Conservation (phyloP, 257 asterid genomes). For the Euphrasia confusa region DNA sequence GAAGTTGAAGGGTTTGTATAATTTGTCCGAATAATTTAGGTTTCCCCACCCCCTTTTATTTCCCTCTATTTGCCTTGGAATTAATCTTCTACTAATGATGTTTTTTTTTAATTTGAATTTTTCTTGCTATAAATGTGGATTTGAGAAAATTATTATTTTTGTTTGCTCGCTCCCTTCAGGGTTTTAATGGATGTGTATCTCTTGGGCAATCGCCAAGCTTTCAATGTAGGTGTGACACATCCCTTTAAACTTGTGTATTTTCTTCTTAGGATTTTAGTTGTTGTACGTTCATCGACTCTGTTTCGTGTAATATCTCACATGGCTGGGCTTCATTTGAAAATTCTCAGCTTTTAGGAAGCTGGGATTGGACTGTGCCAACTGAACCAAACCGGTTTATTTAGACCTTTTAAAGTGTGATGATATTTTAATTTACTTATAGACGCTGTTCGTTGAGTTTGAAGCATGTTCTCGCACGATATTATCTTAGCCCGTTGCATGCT, state of each 20-base stretch:
- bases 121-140: background rate
- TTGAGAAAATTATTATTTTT: conserved; percentile 14
- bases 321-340: conserved; percentile 27
- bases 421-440: conserved; percentile 9
- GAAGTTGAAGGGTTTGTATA: conserved; percentile 80
- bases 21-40: background rate
- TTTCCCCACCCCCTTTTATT: background rate
- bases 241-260: conserved; percentile 11
- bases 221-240: conserved; percentile 62
- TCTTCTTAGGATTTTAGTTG: background rate
- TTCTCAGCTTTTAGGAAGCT: conserved; percentile 82
- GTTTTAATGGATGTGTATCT: conserved; percentile 86
- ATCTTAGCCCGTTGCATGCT: background rate
- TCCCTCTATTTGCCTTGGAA: background rate
- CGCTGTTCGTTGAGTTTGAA: conserved; percentile 20
- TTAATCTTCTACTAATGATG: background rate
- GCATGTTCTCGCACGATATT: background rate
- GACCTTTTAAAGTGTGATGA: conserved; percentile 74
- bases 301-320: conserved; percentile 16
- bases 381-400: conserved; percentile 85
- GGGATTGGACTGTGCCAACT: conserved; percentile 97
- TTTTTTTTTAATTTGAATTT: background rate
- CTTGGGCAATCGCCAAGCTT: conserved; percentile 72
- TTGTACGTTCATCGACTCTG: background rate
- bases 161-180: conserved; percentile 40